These are phyloP conservation scores for Thalassiosira delicatula DNA, from an alignment of 352 stramenopile genomes.

Conservation along the genomic window DNA sequence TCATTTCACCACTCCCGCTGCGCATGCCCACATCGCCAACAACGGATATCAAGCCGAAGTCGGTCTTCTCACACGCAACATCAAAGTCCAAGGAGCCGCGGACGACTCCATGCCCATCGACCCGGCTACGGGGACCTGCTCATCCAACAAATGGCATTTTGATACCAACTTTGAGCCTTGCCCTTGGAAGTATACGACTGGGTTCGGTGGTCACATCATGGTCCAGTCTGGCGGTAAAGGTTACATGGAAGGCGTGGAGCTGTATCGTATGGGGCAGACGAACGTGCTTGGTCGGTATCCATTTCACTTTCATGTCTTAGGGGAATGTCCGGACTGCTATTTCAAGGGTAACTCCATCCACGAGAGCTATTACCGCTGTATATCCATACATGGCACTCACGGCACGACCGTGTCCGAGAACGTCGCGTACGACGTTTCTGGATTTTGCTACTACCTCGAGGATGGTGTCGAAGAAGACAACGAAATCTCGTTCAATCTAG, in stretches of 20 bases:
- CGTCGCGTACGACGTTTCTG: constrained; percentile 71
- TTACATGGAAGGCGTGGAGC: constrained; percentile 62
- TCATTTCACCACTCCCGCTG: constrained; percentile 17
- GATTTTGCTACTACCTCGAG: constrained; percentile 72
- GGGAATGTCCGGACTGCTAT: constrained; percentile 52
- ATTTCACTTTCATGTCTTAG: constrained; percentile 58
- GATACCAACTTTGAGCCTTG: constrained; percentile 22
- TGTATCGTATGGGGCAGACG: constrained; percentile 70
- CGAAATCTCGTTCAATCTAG: constrained; percentile 69
- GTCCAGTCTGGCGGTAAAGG: constrained; percentile 32
- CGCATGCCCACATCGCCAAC: constrained; percentile 55
- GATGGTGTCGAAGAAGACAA: constrained; percentile 77
- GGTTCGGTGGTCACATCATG: constrained; percentile 75
- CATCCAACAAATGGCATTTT: constrained; percentile 1
- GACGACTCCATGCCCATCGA: constrained; percentile 51
- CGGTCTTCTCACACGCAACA: constrained; percentile 52
- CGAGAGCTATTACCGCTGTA: constrained; percentile 57
- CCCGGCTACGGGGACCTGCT: constrained; percentile 16
- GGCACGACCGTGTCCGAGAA: constrained; percentile 51
- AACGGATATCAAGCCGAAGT: constrained; percentile 60
- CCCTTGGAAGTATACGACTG: constrained; percentile 37
- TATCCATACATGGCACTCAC: constrained; percentile 61
- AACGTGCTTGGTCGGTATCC: constrained; percentile 65
- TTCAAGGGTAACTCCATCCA: constrained; percentile 67
- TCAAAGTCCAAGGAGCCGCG: constrained; percentile 54